Evolutionary conservation across 371 early-diverging fungal species (phyloP), one percentile per base, ranked within the genome.

Genomic region (Mortierella sp.): DNA sequence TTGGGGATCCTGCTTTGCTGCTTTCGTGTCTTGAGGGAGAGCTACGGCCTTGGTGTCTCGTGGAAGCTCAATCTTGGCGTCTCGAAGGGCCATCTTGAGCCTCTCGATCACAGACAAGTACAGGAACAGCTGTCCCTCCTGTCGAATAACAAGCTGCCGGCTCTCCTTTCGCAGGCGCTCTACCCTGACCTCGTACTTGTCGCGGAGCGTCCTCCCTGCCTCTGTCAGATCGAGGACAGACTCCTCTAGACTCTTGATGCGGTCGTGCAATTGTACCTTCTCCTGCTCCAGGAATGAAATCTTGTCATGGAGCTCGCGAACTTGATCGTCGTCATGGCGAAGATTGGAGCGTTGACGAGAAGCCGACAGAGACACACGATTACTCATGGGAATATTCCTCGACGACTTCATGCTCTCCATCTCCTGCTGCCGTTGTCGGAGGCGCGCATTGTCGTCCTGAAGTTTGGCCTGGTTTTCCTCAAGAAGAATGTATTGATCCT

Each of bases 41-140:
- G 40, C 40, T 40, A 16, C 67, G 10, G 24, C 43, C 24, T 40
- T 67, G 40, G 67, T 67, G 24, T 46, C 71, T 24, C 34, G 51
- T 51, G 31, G 75, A 28, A 21, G 28, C 55, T 69, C 69, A n/a
- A 75, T 55, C 44, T 64, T 61, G 34, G 53, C 54, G 4, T 73
- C 73, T 10, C 70, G 72, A 9, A 72, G 21, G 48, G 80, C 69
- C 64, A 84, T 9, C 76, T 78, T 80, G 31, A 78, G 76, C 67
- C 75, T 85, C 55, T 81, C 81, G 51, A 84, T 80, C 50, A 78
- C 78, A 34, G 80, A 84, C 28, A 80, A 71, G 28, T 84, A 84
- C 67, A 80, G 44, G 70, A 80, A 80, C 55, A 84, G 19, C 28
- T 72, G 71, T 8, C 80, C 78, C 61, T 84, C 84, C 40, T 84